Evolutionary conservation across 2,329 filamentous ascomycete genomes (phyloP).

Genomic region (Aspergillus texensis): DNA sequence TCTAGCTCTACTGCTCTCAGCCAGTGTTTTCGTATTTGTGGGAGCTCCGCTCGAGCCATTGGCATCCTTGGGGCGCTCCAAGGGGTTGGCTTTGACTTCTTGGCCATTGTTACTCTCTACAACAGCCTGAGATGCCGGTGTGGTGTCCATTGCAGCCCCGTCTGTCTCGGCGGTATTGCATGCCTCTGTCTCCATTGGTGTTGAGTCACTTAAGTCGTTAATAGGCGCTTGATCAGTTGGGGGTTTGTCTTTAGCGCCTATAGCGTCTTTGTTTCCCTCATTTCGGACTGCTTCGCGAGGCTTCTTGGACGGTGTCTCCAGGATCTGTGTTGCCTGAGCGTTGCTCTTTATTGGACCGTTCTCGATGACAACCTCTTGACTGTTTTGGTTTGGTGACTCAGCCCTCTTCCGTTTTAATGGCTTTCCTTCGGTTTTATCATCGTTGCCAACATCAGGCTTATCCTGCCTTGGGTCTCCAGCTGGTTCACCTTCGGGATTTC

Average conservation of each 20-base stretch:
- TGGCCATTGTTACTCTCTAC: background rate
- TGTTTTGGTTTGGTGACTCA: background rate
- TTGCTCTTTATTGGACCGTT: background rate
- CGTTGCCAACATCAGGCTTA: background rate
- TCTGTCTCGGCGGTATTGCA: background rate
- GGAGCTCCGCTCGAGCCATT: background rate
- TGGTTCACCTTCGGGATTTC: background rate
- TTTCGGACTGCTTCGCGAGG: constrained; percentile 7
- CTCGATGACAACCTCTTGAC: background rate
- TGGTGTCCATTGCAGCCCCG: too few species aligned
- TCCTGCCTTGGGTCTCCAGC: constrained; percentile 6
- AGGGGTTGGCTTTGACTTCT: background rate
- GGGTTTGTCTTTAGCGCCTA: background rate
- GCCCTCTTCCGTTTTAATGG: constrained; percentile 4
- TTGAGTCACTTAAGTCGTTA: background rate
- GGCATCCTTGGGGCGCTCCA: too few species aligned
- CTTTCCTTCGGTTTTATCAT: background rate
- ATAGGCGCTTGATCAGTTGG: background rate
- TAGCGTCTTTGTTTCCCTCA: background rate
- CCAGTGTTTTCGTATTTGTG: constrained; percentile 3
- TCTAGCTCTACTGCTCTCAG: constrained; percentile 2
- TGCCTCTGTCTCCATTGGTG: background rate
- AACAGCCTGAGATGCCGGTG: background rate
- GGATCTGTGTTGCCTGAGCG: background rate
- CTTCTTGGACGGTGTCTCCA: constrained; percentile 19